A percentile compares a stretch with the other conserved stretches of the same genome.
phyloP scores from a whole-genome alignment of 148 eudicot genomes.

The Silene conica region DNA sequence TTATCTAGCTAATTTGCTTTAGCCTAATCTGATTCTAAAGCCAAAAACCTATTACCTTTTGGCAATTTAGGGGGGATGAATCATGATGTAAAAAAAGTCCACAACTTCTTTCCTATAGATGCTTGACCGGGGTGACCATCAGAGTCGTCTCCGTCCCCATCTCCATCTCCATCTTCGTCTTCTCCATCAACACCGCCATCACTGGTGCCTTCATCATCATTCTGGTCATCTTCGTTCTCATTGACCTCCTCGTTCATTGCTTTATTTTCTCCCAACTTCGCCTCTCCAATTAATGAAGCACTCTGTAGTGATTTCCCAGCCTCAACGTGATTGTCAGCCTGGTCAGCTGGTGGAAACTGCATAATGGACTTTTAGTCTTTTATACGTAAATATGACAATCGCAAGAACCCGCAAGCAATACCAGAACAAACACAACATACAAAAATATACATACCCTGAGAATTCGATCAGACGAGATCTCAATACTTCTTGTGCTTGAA shows the following conservation, averaged over 20 bases:
- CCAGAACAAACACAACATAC: not conserved
- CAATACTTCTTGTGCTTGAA: constrained; percentile 38
- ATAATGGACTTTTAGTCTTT: constrained; percentile 22
- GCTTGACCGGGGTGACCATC: constrained; percentile 52
- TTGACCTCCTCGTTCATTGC: constrained; percentile 38
- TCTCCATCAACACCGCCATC: constrained; percentile 2
- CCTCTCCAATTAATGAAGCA: constrained; percentile 33
- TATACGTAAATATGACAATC: not conserved
- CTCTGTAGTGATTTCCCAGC: constrained; percentile 35
- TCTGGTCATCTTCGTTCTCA: constrained; percentile 27
- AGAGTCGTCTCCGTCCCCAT: not conserved
- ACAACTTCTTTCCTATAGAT: constrained; percentile 54
- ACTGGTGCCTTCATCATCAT: constrained; percentile 17
- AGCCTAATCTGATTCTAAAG: too few relatives aligned
- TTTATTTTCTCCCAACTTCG: constrained; percentile 30
- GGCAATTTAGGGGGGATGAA: not conserved
- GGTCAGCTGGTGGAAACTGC: constrained; percentile 23
- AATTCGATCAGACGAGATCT: constrained; percentile 36
- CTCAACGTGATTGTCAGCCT: constrained; percentile 31
- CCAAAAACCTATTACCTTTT: too few relatives aligned
- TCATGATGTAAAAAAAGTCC: constrained; percentile 71
- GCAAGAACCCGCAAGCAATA: not conserved
- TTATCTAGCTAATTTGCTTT: too few relatives aligned
- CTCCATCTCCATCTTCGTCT: constrained; percentile 13
- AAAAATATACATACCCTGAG: constrained; percentile 38